Evolutionary conservation across 768 basidiomycete genomes (phyloP), one percentile per base, ranked within the genome.

Genomic region (Solioccasus polychromus): DNA sequence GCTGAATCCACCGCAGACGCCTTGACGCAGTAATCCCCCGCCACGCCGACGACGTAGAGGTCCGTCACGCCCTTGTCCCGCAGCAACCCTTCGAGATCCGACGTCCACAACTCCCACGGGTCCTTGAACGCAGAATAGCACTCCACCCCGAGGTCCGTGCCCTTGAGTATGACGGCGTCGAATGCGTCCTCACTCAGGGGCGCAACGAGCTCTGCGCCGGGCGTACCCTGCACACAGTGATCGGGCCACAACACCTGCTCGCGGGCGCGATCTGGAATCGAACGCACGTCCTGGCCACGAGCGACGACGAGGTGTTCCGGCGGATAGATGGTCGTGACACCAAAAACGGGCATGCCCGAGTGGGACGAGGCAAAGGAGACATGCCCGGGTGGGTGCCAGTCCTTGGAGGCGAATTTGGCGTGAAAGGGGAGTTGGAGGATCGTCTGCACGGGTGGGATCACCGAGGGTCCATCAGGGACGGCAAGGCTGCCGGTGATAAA

Each of bases 41-140:
- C 89, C 26, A 92, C 66, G 1, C 83, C 83, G 8, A 76, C 76
- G 29, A 89, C 62, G 44, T 80, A 81, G 15, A 92, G 65, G 44
- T 81, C 77, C 12, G 76, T 75, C 10, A 87, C 71, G 1, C 60
- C 68, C 32, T 69, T 64, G 35, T 64, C 63, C 44, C 61, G 54
- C 39, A 84, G 63, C 22, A 71, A 47, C 19, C 42, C 57, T 40
- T 72, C 71, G n/a, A 85, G 73, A 4, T 71, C 70, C 8, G 79
- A 81, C 45, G 68, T 60, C 40, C 68, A 50, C 44, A 70, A 67
- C 20, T 69, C 71, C 71, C 79, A 77, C 34, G 77, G 73, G 54
- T 83, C 80, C 37, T 70, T 73, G 57, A 92, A 92, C 2, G 84
- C 88, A n/a, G 85, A 88, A 59, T 92, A 92, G 34, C 82, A 82